A percentile compares a stretch with the other conserved stretches of the same genome.
phyloP scores from a whole-genome alignment of 371 early-diverging fungal species.

The Actinomucor elegans region DNA sequence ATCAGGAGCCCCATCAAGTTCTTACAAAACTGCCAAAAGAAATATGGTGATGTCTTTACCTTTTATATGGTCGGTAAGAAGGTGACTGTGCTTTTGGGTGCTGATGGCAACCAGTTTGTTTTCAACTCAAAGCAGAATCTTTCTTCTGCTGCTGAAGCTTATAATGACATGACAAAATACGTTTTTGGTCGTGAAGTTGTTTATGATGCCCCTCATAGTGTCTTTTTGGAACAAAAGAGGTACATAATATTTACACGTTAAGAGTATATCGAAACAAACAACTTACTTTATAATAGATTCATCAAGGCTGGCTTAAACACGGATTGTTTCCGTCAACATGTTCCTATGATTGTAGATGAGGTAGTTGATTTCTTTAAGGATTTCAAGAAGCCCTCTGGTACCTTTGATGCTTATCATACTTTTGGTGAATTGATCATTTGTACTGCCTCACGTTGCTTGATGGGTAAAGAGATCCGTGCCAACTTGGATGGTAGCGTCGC shows the following conservation, averaged over 20 bases:
- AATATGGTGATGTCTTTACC: conserved; percentile 92
- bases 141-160: conserved; percentile 94
- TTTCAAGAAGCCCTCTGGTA: conserved; percentile 31
- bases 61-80: conserved; percentile 90
- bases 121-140: conserved; percentile 90
- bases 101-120: conserved; percentile 94
- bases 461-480: conserved; percentile 92
- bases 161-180: conserved; percentile 89
- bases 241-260: conserved; percentile 12
- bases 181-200: conserved; percentile 96
- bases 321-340: conserved; percentile 85
- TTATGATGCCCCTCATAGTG: conserved; percentile 92
- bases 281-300: conserved; percentile 60
- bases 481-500: conserved; percentile 76
- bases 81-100: conserved; percentile 87
- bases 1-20: conserved; percentile 87
- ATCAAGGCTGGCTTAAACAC: conserved; percentile 90
- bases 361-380: conserved; percentile 70
- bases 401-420: conserved; percentile 73
- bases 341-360: conserved; percentile 88
- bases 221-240: conserved; percentile 97
- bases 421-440: conserved; percentile 91
- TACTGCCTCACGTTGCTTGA: conserved; percentile 92
- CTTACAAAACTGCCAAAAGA: conserved; percentile 62
- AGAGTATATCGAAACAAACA: not conserved